Evolutionary conservation across 345 rosid genomes (phyloP), one percentile per base, ranked within the genome.

Genomic region (Melastoma malabathricum): DNA sequence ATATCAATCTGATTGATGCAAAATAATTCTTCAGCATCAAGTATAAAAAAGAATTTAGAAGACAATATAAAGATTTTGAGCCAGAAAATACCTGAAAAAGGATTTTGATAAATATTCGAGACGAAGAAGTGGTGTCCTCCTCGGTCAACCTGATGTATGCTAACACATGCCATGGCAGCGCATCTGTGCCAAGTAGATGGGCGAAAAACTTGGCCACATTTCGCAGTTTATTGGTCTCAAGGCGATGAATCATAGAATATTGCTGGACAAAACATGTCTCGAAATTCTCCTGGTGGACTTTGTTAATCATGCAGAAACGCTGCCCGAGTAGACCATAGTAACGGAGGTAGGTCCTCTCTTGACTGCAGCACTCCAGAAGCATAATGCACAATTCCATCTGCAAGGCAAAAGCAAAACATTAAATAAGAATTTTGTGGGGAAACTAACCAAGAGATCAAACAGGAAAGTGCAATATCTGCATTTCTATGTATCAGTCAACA

Each of bases 191-290:
- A 12, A 87, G 74, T 59, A 92, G 74, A 75, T 92, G 98, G 23
- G 96, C 95, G 64, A 87, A 92, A 68, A 92, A 92, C 69, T 87
- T 84, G 1, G 84, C 98, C 62, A 92, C 93, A 65, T 92, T 87
- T 25, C 93, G 81, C 51, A 84, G 52, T 64, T 87, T 87, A 60
- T 87, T 84, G 43, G 95, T 87, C 75, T 92, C 96, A 15, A 87
- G 87, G 7, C 88, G 83, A 44, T 92, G 96, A 56, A 92, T 92
- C 98, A 87, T 92, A 1, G 95, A 84, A 61, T 87, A 87, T 54
- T 92, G 95, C 64, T 84, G 90, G 46, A 82, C 95, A 44, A 92
- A 92, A 67, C 88, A 84, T 43, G 79, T 82, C 60, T 92, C 98
- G 41, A 87, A 87, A 66, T 92, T 87, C 55, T 87, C 96, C 68